Conservation (phyloP, 2,329 filamentous ascomycete species). For the Colletotrichum kahawae region DNA sequence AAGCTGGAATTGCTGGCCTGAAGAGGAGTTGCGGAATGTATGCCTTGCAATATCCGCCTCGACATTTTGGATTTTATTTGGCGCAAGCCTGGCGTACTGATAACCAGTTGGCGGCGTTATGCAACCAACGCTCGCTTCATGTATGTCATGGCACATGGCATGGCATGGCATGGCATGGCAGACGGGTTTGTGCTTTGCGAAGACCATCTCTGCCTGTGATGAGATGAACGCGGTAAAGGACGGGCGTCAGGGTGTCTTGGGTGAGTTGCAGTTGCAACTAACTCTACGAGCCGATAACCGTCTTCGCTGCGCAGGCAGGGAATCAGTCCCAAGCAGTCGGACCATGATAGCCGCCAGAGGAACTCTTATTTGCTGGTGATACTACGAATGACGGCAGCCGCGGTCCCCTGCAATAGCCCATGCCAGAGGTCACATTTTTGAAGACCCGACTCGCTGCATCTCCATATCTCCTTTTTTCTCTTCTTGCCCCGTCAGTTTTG, state of each 20-base stretch:
- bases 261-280: neutral
- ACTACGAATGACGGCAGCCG: neutral
- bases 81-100: neutral
- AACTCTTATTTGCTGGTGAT: neutral
- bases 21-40: neutral
- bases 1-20: neutral
- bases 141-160: conserved; percentile 17
- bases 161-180: neutral
- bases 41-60: neutral
- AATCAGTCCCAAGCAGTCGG: neutral
- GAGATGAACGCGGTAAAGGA: neutral
- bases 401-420: neutral
- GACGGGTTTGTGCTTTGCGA: neutral
- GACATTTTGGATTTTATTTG: neutral
- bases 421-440: neutral
- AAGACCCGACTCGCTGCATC: neutral
- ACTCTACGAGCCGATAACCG: neutral
- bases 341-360: neutral
- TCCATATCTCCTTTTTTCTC: neutral
- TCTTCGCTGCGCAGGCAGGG: neutral
- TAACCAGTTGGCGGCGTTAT: neutral
- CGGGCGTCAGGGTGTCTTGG: neutral
- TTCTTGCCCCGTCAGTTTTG: neutral
- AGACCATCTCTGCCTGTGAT: neutral
- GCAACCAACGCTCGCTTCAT: conserved; percentile 9